Base-by-base conservation (phyloP, 495 filamentous ascomycete species). In the Annulohypoxylon bovei region DNA sequence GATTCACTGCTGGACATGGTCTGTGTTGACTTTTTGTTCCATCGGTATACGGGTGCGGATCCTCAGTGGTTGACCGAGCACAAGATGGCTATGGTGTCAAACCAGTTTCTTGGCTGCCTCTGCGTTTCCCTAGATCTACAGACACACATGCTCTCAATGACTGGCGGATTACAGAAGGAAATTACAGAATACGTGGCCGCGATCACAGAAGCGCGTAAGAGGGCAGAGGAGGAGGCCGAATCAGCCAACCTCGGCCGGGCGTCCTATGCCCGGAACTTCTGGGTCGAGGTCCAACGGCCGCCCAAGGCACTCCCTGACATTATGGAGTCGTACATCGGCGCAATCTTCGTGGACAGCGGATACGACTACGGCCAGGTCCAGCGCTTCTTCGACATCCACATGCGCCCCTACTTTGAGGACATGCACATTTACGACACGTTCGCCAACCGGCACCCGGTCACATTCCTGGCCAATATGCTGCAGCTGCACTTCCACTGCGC, bases 1-100 rank as follows among this genome's bases (percentile, higher is more conserved):
- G 95, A 99, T 74, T 86, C 95, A 1, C 83, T 99, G 14, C 86
- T 97, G 1, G 95, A 99, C 73, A 92, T 97, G 88, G 91, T 87
- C 49, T 93, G 90, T 72, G 88, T 99, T 58, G 89, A 93, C 56
- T 87, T 91, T 66, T 81, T 99, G 16, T 99, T 92, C 78, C 80
- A 88, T 65, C 84, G 84, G 9, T 92, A 90, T 75, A 93, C 93
- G 0, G 84, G 87, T 46, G 89, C 88, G 64, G 94, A 98, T 75
- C 95, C 95, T 1, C 94, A 98, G 76, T 99, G 95, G 95, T 86
- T 99, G 32, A 99, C 95, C 1, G 95, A 99, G 80, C 96, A 99
- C 82, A 99, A 98, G 85, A 97, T 97, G 93, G 94, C 96, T 8
- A 97, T 99, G 94, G 95, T 95, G 1, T 97, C 94, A 12, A 99